Percentiles rank a stretch among this genome's conserved stretches.
Evolutionary conservation across 2,329 filamentous ascomycete species (phyloP).

Genomic region (Penicillium sp.): DNA sequence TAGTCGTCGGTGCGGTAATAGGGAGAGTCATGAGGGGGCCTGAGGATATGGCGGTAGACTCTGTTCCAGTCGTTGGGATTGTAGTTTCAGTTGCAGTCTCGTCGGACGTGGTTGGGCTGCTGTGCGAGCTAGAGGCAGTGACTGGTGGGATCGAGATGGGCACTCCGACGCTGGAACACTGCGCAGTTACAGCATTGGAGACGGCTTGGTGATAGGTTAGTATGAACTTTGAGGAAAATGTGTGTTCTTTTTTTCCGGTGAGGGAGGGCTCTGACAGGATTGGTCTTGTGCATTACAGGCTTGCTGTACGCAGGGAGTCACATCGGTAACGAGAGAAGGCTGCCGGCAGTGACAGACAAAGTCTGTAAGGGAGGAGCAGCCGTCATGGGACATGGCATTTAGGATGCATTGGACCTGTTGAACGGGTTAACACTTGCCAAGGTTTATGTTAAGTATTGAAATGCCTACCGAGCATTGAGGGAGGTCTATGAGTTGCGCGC

Average conservation of each 20-base stretch:
- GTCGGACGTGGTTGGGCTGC: constrained; percentile 12
- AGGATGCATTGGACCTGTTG: constrained; percentile 55
- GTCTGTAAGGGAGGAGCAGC: constrained; percentile 53
- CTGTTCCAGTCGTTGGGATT: neutral
- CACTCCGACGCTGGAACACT: constrained; percentile 42
- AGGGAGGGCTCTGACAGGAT: constrained; percentile 32
- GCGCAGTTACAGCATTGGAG: constrained; percentile 38
- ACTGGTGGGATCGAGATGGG: constrained; percentile 44
- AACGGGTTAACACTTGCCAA: neutral
- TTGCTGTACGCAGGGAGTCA: constrained; percentile 54
- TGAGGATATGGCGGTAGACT: neutral
- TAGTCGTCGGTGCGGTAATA: neutral
- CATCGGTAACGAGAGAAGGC: constrained; percentile 45
- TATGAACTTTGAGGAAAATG: neutral
- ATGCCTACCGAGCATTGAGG: constrained; percentile 53
- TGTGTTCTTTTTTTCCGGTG: too few species aligned
- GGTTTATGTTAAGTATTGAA: neutral
- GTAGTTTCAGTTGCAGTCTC: constrained; percentile 5
- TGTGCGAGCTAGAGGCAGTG: constrained; percentile 12
- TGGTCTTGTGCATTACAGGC: constrained; percentile 48
- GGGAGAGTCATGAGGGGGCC: constrained; percentile 2
- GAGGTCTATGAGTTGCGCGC: constrained; percentile 52
- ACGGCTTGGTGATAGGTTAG: constrained; percentile 33
- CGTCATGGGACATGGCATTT: constrained; percentile 46
- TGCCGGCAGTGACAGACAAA: constrained; percentile 57